phyloP scores from a whole-genome alignment of 352 stramenopile genomes.

The Globisporangium cylindrosporum region DNA sequence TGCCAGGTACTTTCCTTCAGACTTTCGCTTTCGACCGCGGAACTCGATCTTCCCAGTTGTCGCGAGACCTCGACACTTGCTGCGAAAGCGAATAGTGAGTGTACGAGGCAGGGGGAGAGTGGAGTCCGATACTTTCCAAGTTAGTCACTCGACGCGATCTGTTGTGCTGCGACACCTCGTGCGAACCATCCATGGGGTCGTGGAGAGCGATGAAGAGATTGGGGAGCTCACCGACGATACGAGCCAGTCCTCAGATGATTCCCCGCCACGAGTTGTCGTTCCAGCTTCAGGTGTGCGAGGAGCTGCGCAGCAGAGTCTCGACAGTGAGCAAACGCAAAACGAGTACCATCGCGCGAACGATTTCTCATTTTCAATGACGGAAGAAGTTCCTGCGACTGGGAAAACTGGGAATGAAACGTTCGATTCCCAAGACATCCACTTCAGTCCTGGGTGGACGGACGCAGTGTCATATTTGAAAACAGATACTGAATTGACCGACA shows the following conservation, averaged over 20 bases:
- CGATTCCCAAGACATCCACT: slow-evolving; percentile 10
- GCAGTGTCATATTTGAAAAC: background rate
- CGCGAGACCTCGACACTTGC: slow-evolving; percentile 34
- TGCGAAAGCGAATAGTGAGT: slow-evolving; percentile 27
- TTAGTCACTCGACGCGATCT: slow-evolving; percentile 47
- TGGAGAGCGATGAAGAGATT: slow-evolving; percentile 25
- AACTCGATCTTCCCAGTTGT: slow-evolving; percentile 42
- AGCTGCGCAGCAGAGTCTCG: background rate
- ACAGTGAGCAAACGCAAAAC: background rate
- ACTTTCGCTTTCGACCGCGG: slow-evolving; percentile 29
- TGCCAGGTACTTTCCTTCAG: slow-evolving; percentile 43
- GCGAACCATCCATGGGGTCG: slow-evolving; percentile 44
- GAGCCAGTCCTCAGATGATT: background rate
- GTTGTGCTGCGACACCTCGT: slow-evolving; percentile 45
- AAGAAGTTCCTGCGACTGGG: background rate
- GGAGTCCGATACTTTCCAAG: slow-evolving; percentile 23
- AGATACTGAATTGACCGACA: background rate
- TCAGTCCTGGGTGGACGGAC: slow-evolving; percentile 17
- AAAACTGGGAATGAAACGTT: slow-evolving; percentile 14
- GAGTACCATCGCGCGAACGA: slow-evolving; percentile 2
- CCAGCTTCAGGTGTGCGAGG: background rate
- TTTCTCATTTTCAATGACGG: slow-evolving; percentile 14
- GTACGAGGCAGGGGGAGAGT: slow-evolving; percentile 9
- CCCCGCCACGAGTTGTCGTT: background rate
- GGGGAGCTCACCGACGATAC: slow-evolving; percentile 2